Conservation (phyloP, 2,329 filamentous ascomycete species). For the Ramularia collo-cygni region DNA sequence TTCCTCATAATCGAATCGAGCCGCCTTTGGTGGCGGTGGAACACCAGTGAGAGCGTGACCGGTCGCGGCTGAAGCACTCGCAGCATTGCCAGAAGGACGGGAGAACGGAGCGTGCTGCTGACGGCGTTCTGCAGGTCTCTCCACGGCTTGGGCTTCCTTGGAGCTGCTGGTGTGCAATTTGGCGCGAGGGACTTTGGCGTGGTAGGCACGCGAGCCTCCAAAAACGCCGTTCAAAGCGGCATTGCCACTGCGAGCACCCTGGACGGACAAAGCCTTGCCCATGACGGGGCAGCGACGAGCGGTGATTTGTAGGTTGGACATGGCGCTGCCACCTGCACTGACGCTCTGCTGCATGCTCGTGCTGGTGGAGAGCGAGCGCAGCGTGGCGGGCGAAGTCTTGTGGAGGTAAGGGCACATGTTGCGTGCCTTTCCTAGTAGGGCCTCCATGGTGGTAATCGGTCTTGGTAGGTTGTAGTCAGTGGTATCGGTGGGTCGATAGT, state of each 20-base stretch:
- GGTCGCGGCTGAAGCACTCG: constrained; percentile 12
- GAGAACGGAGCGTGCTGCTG: constrained; percentile 17
- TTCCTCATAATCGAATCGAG: constrained; percentile 79
- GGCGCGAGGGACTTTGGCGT: constrained; percentile 53
- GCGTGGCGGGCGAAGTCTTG: constrained; percentile 83
- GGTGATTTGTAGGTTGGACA: constrained; percentile 93
- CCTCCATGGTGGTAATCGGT: constrained; percentile 62
- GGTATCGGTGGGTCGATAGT: constrained; percentile 1
- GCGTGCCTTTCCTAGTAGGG: constrained; percentile 89
- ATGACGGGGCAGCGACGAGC: constrained; percentile 96
- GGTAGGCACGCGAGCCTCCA: constrained; percentile 44
- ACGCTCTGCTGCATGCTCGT: constrained; percentile 59
- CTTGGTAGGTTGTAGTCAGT: neutral
- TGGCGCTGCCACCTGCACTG: constrained; percentile 77
- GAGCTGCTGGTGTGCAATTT: constrained; percentile 73
- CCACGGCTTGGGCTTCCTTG: constrained; percentile 72
- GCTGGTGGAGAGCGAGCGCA: constrained; percentile 79
- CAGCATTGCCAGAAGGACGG: constrained; percentile 10
- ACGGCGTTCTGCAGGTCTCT: constrained; percentile 36
- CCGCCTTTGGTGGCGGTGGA: constrained; percentile 42
- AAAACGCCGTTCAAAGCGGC: constrained; percentile 43
- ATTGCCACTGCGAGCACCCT: constrained; percentile 50
- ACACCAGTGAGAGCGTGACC: constrained; percentile 34
- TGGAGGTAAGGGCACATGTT: constrained; percentile 96
- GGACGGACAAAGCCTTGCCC: constrained; percentile 85